Base-by-base conservation (phyloP, 495 filamentous ascomycete species). In the Pyrenula massariospora region DNA sequence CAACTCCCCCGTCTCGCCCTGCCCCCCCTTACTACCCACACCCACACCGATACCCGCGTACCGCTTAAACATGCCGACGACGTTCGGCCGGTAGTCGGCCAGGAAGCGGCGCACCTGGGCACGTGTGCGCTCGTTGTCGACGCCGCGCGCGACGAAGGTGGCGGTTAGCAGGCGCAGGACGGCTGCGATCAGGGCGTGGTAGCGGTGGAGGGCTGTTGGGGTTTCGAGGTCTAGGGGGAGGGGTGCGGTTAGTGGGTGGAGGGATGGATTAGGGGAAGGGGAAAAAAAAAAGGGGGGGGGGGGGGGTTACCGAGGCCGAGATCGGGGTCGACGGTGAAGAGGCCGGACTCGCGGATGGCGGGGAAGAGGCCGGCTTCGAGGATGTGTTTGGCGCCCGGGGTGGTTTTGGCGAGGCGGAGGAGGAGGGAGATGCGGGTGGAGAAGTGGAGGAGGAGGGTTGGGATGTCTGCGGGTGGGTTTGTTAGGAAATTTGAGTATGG, bases 241-340 rank as follows among this genome's bases (percentile, higher is more conserved):
- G 59, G n/a, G n/a, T n/a, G n/a, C n/a, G n/a, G n/a, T n/a, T n/a
- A n/a, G n/a, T n/a, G n/a, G n/a, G n/a, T n/a, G n/a, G n/a, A n/a
- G n/a, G n/a, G n/a, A n/a, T n/a, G n/a, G n/a, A n/a, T n/a, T n/a
- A n/a, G n/a, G n/a, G n/a, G n/a, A n/a, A n/a, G n/a, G n/a, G n/a
- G n/a, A n/a, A n/a, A n/a, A n/a, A n/a, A n/a, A n/a, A n/a, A n/a
- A n/a, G n/a, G n/a, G n/a, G n/a, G 3, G 31, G 31, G 3, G 5
- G 23, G 22, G 59, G 48, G 73, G 82, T 63, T 60, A 88, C 85
- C 84, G 59, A 91, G 78, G 23, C 91, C 89, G 57, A 97, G 81
- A 68, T 99, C 93, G 3, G 94, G 92, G 68, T 99, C 93, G 22
- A 84, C 84, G n/a, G 83, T 79, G 66, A 97, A 97, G 12, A 96